Evolutionary conservation across 1,139 yeast species (phyloP).

Genomic region (Suhomyces bolitotheri): DNA sequence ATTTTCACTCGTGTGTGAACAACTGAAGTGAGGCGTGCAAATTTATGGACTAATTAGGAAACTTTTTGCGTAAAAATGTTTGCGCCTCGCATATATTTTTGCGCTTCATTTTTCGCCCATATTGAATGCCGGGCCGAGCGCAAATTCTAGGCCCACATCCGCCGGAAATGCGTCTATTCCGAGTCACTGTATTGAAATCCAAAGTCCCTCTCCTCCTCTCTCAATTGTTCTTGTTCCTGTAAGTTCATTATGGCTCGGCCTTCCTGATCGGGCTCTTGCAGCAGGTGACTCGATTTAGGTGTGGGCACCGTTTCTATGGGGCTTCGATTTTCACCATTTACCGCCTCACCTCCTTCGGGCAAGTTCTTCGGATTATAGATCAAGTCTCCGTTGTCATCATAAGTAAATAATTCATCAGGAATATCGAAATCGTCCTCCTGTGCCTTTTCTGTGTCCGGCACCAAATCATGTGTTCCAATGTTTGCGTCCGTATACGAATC

Average conservation of each 20-base stretch:
- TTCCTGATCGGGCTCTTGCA: background rate
- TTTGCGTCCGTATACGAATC: too few species aligned
- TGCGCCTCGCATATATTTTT: slow-evolving; percentile 1
- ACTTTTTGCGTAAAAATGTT: background rate
- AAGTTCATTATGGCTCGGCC: slow-evolving; percentile 4
- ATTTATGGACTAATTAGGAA: too few species aligned
- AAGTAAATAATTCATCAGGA: slow-evolving; percentile 20
- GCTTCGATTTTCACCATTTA: background rate
- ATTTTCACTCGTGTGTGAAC: slow-evolving; percentile 1
- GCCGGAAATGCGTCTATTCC: slow-evolving; percentile 21
- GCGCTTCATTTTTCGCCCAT: background rate
- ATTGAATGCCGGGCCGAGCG: too few species aligned
- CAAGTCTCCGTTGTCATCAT: slow-evolving; percentile 23
- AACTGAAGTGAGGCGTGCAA: too few species aligned
- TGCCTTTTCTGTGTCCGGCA: too few species aligned
- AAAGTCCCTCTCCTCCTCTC: slow-evolving; percentile 25
- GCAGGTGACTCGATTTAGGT: background rate
- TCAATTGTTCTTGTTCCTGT: slow-evolving; percentile 11
- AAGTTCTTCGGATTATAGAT: background rate
- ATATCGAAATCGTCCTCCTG: slow-evolving; percentile 13
- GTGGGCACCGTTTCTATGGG: background rate
- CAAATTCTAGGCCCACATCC: too few species aligned
- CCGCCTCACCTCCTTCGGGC: background rate
- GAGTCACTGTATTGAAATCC: slow-evolving; percentile 38
- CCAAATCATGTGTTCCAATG: background rate